phyloP scores from a whole-genome alignment of 2,329 filamentous ascomycete genomes.

The Diaporthe sp. region DNA sequence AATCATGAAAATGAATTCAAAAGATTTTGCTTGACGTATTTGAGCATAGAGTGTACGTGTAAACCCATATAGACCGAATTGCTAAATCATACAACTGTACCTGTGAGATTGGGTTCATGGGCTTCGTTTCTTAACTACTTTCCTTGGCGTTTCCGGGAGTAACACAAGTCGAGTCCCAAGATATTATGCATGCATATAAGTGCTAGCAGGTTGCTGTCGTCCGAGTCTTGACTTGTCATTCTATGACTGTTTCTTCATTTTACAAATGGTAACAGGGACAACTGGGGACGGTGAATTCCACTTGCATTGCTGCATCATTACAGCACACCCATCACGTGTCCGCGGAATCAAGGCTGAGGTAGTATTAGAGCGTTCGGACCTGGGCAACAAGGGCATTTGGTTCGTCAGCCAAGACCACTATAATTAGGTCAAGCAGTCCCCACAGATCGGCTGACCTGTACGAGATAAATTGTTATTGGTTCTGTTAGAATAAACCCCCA shows the following conservation, averaged over 20 bases:
- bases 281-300: background rate
- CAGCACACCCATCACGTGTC: background rate
- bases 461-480: constrained; percentile 1
- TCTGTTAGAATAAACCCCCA: background rate
- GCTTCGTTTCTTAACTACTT: too few relatives aligned
- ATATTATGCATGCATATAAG: background rate
- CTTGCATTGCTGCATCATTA: background rate
- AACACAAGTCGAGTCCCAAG: too few relatives aligned
- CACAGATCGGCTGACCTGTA: constrained; percentile 11
- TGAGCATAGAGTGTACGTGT: too few relatives aligned
- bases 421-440: background rate
- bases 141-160: too few relatives aligned
- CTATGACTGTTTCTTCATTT: background rate
- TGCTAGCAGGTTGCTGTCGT: too few relatives aligned
- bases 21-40: too few relatives aligned
- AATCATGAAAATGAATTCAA: too few relatives aligned
- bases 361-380: background rate
- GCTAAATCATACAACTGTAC: background rate
- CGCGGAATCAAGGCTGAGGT: constrained; percentile 4
- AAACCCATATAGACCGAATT: too few relatives aligned
- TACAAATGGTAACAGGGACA: background rate
- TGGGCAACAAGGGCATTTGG: background rate
- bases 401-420: constrained; percentile 4
- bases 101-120: too few relatives aligned
- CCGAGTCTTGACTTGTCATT: background rate